Conservation (phyloP, 495 filamentous ascomycete species). For the Podospora pseudoanserina region DNA sequence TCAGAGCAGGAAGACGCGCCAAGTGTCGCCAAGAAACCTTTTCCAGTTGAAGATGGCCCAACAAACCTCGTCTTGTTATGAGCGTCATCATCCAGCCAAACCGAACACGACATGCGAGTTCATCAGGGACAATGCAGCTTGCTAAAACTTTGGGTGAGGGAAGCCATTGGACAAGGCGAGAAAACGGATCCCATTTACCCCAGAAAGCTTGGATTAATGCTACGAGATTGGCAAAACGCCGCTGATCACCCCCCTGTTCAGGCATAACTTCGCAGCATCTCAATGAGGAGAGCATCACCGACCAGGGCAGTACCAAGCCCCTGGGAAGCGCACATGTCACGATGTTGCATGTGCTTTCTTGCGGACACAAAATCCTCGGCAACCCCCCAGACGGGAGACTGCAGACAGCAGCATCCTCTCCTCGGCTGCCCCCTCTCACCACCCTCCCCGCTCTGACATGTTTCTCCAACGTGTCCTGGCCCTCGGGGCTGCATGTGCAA, state of each 20-base stretch:
- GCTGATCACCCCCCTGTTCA: background rate
- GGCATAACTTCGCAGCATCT: background rate
- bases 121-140: background rate
- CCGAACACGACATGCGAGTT: background rate
- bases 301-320: background rate
- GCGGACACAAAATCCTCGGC: background rate
- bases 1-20: background rate
- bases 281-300: background rate
- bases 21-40: background rate
- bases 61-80: background rate
- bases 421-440: background rate
- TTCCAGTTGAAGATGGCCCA: background rate
- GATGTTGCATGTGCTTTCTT: background rate
- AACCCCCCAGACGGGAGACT: background rate
- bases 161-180: background rate
- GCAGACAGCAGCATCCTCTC: background rate
- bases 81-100: background rate
- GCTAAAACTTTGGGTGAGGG: background rate
- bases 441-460: constrained; percentile 8
- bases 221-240: background rate
- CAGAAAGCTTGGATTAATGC: background rate
- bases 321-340: background rate
- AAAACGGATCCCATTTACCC: background rate
- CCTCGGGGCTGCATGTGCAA: constrained; percentile 14
- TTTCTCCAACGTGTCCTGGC: constrained; percentile 14